A percentile compares a stretch with the other conserved stretches of the same genome.
These are phyloP conservation scores for Trypanosomatidae sp. DNA, from an alignment of 208 protist species.

Conservation along the genomic window DNA sequence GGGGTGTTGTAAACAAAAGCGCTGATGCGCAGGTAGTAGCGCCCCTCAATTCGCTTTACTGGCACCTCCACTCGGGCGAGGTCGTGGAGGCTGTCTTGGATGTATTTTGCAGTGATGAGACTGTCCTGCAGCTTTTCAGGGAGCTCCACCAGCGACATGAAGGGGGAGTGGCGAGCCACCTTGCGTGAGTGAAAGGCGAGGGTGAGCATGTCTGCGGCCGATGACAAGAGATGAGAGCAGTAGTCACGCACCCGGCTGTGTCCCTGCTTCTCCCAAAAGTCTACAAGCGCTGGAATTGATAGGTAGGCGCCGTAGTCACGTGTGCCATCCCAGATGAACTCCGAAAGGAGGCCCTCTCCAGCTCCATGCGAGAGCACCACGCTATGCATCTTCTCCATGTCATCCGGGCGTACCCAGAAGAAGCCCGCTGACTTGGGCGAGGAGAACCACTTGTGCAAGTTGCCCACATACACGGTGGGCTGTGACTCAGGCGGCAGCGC, in stretches of 20 bases:
- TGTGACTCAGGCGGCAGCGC: constrained; percentile 44
- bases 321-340: constrained; percentile 93
- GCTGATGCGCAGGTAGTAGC: constrained; percentile 85
- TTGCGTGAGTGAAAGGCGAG: constrained; percentile 55
- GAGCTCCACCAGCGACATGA: constrained; percentile 89
- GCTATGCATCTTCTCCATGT: constrained; percentile 51
- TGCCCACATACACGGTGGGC: constrained; percentile 82
- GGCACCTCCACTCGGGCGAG: constrained; percentile 84
- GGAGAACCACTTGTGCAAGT: constrained; percentile 93
- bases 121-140: constrained; percentile 68
- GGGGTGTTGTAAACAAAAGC: constrained; percentile 90
- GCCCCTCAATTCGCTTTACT: constrained; percentile 79
- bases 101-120: constrained; percentile 68
- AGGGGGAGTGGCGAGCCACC: constrained; percentile 67
- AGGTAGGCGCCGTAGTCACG: constrained; percentile 87
- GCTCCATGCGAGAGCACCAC: constrained; percentile 88
- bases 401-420: constrained; percentile 67
- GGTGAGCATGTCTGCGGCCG: constrained; percentile 70
- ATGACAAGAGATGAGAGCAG: constrained; percentile 51
- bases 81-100: constrained; percentile 81
- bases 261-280: constrained; percentile 78
- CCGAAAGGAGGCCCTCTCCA: constrained; percentile 80
- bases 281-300: constrained; percentile 68
- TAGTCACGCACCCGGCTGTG: constrained; percentile 53
- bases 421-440: constrained; percentile 85